Conservation (phyloP, 139 green algal genomes). For the Raphidocelis subcapitata region DNA sequence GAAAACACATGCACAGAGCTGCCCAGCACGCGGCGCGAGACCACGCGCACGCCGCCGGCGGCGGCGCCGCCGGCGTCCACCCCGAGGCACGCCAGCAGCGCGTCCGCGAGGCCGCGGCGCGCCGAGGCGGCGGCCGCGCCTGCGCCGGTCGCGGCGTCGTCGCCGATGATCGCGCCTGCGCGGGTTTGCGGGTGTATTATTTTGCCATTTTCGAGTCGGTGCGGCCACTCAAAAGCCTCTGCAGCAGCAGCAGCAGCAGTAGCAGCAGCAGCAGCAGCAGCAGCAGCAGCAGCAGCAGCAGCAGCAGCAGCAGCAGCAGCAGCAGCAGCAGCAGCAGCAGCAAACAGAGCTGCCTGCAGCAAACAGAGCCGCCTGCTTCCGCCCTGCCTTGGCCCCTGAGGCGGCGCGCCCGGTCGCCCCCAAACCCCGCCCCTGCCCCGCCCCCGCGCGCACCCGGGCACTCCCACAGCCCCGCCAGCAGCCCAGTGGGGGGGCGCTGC, state of each 20-base stretch:
- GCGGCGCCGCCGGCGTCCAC: not conserved
- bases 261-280: not conserved
- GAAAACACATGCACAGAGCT: conserved; percentile 61
- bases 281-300: no score
- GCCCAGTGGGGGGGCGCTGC: conserved; percentile 52
- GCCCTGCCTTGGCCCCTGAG: no score
- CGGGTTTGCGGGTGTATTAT: no score
- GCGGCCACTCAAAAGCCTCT: not conserved
- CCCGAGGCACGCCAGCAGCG: not conserved
- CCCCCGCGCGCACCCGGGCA: conserved; percentile 40
- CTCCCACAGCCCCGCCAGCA: conserved; percentile 78
- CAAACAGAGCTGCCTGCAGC: no score
- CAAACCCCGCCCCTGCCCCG: no score
- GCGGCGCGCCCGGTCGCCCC: no score
- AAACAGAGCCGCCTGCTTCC: no score
- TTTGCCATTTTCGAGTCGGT: no score
- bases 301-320: no score
- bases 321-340: no score
- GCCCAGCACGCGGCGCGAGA: conserved; percentile 40
- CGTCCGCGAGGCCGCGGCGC: conserved; percentile 3
- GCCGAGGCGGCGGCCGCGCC: not conserved
- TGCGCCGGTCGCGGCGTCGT: no score
- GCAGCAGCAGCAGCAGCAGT: conserved; percentile 3
- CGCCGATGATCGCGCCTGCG: no score
- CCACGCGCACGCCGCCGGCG: conserved; percentile 13